These are phyloP conservation scores for Comarum palustre DNA, from an alignment of 306 rosid genomes.

Conservation along the genomic window DNA sequence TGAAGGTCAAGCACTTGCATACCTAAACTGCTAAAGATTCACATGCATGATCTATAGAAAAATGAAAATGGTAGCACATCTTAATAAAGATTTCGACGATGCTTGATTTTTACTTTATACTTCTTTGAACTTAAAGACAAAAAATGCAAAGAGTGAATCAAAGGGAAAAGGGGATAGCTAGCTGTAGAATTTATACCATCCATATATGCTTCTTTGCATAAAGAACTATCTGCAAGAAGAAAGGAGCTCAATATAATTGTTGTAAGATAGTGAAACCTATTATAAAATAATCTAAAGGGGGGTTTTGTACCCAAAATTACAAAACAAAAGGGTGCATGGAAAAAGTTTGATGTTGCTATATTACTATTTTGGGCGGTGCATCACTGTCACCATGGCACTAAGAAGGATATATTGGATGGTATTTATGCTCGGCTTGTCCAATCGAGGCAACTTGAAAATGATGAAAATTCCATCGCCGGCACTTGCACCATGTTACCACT, in stretches of 20 bases:
- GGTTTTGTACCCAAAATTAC: slow-evolving; percentile 15
- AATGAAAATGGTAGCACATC: neutral
- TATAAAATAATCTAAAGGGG: slow-evolving; percentile 22
- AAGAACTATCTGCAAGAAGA: slow-evolving; percentile 13
- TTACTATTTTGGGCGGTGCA: slow-evolving; percentile 67
- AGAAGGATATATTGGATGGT: slow-evolving; percentile 45
- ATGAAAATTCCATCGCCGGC: slow-evolving; percentile 37
- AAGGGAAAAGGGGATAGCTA: neutral
- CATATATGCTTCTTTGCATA: slow-evolving; percentile 10
- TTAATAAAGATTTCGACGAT: neutral
- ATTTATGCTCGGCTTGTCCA: slow-evolving; percentile 55
- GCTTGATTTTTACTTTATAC: neutral
- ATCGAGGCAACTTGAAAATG: slow-evolving; percentile 50
- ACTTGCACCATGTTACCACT: slow-evolving; percentile 25
- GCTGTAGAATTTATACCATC: slow-evolving; percentile 19
- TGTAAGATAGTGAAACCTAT: slow-evolving; percentile 34
- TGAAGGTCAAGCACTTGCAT: neutral
- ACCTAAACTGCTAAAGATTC: neutral
- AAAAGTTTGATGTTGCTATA: slow-evolving; percentile 54
- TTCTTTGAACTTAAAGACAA: slow-evolving; percentile 3
- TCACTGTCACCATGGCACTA: slow-evolving; percentile 50
- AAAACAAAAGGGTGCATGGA: slow-evolving; percentile 19
- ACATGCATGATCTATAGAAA: neutral
- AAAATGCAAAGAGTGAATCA: neutral
- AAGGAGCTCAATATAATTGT: slow-evolving; percentile 6